These are phyloP conservation scores for Rosa persica DNA, from an alignment of 306 rosid species.

Conservation along the genomic window DNA sequence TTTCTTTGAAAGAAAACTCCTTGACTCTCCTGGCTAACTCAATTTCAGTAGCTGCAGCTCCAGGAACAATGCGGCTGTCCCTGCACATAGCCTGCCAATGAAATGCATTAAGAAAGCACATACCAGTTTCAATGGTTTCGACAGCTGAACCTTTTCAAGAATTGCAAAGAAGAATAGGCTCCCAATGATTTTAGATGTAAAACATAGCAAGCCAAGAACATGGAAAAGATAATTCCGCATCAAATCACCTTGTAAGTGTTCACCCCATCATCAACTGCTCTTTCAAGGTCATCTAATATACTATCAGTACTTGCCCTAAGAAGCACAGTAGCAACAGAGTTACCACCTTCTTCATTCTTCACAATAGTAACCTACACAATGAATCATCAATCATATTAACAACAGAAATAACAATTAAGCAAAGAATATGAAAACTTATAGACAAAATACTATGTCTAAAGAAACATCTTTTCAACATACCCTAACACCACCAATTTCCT, in stretches of 20 bases:
- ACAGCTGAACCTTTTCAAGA: constrained; percentile 11
- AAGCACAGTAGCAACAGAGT: constrained; percentile 75
- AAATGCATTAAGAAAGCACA: constrained; percentile 20
- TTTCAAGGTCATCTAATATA: constrained; percentile 85
- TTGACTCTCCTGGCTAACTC: constrained; percentile 85
- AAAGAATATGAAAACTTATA: neutral
- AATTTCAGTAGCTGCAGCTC: constrained; percentile 94
- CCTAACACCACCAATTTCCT: constrained; percentile 94
- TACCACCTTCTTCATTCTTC: constrained; percentile 86
- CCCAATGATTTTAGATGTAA: neutral
- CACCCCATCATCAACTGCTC: constrained; percentile 95
- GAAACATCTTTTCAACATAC: constrained; percentile 40
- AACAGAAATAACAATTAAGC: neutral
- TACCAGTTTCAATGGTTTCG: neutral
- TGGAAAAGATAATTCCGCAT: neutral
- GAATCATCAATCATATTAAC: neutral
- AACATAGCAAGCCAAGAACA: constrained; percentile 9
- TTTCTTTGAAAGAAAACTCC: constrained; percentile 84
- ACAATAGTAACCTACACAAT: constrained; percentile 61
- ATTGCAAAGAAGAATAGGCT: constrained; percentile 3
- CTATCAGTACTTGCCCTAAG: constrained; percentile 86
- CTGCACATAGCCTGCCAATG: constrained; percentile 80
- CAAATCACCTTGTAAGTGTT: constrained; percentile 81
- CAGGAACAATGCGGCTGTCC: constrained; percentile 90
- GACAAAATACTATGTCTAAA: neutral